Base-by-base conservation (phyloP, 306 rosid species). In the Cicer chorassanicum region DNA sequence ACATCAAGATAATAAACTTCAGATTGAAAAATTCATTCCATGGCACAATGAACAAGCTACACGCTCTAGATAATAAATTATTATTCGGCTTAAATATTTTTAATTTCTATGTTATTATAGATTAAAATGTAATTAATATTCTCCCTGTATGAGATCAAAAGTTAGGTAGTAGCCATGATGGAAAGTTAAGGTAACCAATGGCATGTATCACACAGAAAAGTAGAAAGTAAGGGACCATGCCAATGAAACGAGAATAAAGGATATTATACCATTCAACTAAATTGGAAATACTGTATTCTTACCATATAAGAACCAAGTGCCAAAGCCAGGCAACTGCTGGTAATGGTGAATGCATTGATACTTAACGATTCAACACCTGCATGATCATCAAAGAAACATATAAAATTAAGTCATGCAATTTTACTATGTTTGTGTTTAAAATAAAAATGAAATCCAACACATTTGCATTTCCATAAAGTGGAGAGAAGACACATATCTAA, bases 261-360 rank as follows among this genome's bases (percentile, higher is more conserved):
- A 9, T 65, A 51, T 15, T 65, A 51, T 15, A 69, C 49, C 65
- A 75, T n/a, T 66, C 16, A 41, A 68, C 24, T n/a, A 61, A 29
- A 66, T 9, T 63, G 12, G 66, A 29, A 57, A 56, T 7, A 36
- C 10, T 21, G 53, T 12, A 62, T 9, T 84, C 96, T 86, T 83
- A 89, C 97, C 78, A 88, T 75, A 80, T 92, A 92, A 62, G 89
- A 82, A 42, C 88, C 89, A 64, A 85, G 49, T 48, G 86, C 82
- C 68, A 89, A 69, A 79, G 60, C 60, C 62, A 88, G 51, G 7
- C 76, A 84, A 43, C 89, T 29, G 66, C 78, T 40, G 54, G 60
- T 66, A 48, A 87, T 1, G 29, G 90, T 72, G 19, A 82, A 41
- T 19, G 3, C 88, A 71, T 83, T 88, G 5, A 85, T 57, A 66